Percentiles rank a stretch among this genome's conserved stretches.
These are phyloP conservation scores for Geotrichum klebahnii DNA, from an alignment of 1,139 yeast species.

Conservation along the genomic window DNA sequence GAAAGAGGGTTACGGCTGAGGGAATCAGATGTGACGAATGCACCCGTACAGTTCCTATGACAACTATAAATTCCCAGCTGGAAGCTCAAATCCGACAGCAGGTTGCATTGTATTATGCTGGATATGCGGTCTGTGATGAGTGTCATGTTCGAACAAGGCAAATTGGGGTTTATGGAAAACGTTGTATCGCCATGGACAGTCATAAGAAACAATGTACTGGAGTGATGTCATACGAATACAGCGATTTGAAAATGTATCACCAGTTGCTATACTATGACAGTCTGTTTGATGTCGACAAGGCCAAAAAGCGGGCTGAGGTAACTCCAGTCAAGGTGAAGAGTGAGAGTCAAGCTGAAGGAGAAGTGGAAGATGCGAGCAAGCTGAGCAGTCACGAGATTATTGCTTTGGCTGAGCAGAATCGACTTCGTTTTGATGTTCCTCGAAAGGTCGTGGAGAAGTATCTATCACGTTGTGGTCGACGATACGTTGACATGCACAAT, in stretches of 20 bases:
- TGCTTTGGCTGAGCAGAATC: constrained; percentile 77
- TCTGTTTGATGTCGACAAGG: constrained; percentile 78
- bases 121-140: constrained; percentile 83
- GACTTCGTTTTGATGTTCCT: constrained; percentile 55
- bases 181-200: constrained; percentile 66
- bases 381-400: constrained; percentile 42
- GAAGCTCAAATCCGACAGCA: constrained; percentile 67
- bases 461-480: constrained; percentile 77
- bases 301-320: constrained; percentile 46
- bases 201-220: constrained; percentile 58
- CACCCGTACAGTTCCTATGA: constrained; percentile 46
- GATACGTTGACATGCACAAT: constrained; percentile 82
- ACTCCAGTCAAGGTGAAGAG: constrained; percentile 8
- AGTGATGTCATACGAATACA: constrained; percentile 69
- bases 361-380: background rate
- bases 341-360: constrained; percentile 46
- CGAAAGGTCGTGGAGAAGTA: constrained; percentile 69
- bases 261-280: constrained; percentile 78
- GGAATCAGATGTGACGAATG: constrained; percentile 75
- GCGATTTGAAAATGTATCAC: constrained; percentile 77
- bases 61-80: constrained; percentile 64
- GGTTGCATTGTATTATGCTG: constrained; percentile 74
- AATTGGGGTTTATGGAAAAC: constrained; percentile 80
- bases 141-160: constrained; percentile 83
- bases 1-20: constrained; percentile 54